Evolutionary conservation across 1,284 basidiomycete species (phyloP).

Genomic region (Clitocybe nebularis): DNA sequence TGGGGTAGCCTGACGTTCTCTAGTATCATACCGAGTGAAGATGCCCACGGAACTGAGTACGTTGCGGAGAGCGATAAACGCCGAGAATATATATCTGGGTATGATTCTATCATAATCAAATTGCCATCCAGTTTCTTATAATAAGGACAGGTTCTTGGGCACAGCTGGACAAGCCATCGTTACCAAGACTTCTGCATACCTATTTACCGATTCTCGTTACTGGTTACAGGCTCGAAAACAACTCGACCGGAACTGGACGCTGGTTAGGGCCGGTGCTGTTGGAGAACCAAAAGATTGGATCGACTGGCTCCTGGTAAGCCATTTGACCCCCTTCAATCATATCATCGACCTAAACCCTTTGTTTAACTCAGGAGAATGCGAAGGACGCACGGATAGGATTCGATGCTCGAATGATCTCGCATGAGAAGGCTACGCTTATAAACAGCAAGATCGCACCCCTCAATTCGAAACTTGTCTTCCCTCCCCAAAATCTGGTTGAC

Average conservation of each 20-base stretch:
- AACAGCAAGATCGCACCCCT: slow-evolving; percentile 50
- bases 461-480: slow-evolving; percentile 62
- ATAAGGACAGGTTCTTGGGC: slow-evolving; percentile 68
- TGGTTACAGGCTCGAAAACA: slow-evolving; percentile 82
- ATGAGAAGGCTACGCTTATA: slow-evolving; percentile 63
- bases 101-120: slow-evolving; percentile 22
- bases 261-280: slow-evolving; percentile 63
- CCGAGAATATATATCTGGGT: slow-evolving; percentile 82
- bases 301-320: slow-evolving; percentile 66
- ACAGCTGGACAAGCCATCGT: slow-evolving; percentile 83
- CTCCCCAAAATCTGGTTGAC: slow-evolving; percentile 84
- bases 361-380: slow-evolving; percentile 45
- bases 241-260: slow-evolving; percentile 74
- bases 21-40: slow-evolving; percentile 71
- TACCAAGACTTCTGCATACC: slow-evolving; percentile 59
- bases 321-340: not conserved
- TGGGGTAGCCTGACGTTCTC: slow-evolving; percentile 23
- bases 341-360: slow-evolving; percentile 8
- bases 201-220: slow-evolving; percentile 88
- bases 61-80: slow-evolving; percentile 80
- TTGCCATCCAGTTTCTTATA: slow-evolving; percentile 8
- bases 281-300: slow-evolving; percentile 72
- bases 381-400: slow-evolving; percentile 70
- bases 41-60: slow-evolving; percentile 89
- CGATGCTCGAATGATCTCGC: slow-evolving; percentile 85